Evolutionary conservation across 2,329 filamentous ascomycete genomes (phyloP), one percentile per base, ranked within the genome.

Genomic region (Epichloe gansuensis): DNA sequence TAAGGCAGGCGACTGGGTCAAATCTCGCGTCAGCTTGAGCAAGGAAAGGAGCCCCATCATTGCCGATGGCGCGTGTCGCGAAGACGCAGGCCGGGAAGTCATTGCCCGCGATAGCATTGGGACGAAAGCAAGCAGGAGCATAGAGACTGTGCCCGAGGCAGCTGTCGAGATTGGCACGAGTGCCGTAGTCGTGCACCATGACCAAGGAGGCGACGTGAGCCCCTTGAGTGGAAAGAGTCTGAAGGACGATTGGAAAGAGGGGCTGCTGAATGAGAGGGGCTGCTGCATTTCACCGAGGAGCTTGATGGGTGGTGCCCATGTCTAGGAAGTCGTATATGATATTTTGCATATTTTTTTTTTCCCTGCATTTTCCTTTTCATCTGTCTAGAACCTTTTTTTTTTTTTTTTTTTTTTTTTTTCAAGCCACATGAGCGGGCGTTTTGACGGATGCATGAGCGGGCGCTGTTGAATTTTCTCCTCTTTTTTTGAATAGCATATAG

Each of bases 1-100:
- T 49, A 62, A 58, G 49, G 56, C 61, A 0, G 50, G 59, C n/a
- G 58, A 56, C 23, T 65, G 65, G 63, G 58, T 61, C 27, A 59
- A 60, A 13, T 55, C 56, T n/a, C 63, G 58, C 46, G 58, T 58
- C 15, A 55, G 51, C 23, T 40, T 53, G 8, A 56, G 49, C 50
- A 55, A 51, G 25, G 54, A 55, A 39, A 53, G 51, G 45, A 55
- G 51, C 46, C 47, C 54, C 13, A 36, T 51, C 27, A 40, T 48
- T 4, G 41, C 48, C 2, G 47, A 44, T 36, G 49, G 44, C 27
- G 34, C n/a, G 7, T 12, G 38, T 8, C 17, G 38, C 15, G 47
- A 53, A 49, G 31, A 47, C 12, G 23, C 36, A 21, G 47, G 43
- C 31, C 47, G 47, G 44, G 47, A 45, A 5, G 43, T 42, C 38